Evolutionary conservation across 2,329 filamentous ascomycete genomes (phyloP).

Genomic region (Chrysoporthe austroafricana): DNA sequence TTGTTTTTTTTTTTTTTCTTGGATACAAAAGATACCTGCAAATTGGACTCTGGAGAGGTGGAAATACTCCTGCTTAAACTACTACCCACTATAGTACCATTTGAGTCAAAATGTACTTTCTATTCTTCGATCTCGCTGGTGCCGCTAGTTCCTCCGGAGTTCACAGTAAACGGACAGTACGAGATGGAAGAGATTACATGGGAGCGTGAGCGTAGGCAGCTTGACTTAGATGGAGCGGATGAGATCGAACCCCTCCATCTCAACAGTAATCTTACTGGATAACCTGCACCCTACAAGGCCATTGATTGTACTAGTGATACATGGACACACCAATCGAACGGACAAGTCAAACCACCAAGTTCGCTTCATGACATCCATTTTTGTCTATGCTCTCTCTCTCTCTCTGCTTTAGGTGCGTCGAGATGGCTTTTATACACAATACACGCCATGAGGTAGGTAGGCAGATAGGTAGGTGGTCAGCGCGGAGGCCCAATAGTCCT

Average conservation of each 20-base stretch:
- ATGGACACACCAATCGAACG: too few species aligned
- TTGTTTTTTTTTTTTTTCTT: neutral
- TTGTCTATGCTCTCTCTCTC: neutral
- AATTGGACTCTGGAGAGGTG: neutral
- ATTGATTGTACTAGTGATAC: too few species aligned
- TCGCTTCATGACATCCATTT: neutral
- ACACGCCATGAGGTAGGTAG: neutral
- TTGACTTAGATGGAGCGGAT: too few species aligned
- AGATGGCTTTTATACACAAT: neutral
- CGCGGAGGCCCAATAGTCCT: too few species aligned
- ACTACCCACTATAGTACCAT: conserved; percentile 12
- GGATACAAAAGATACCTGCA: conserved; percentile 12
- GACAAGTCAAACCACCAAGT: too few species aligned
- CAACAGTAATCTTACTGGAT: too few species aligned
- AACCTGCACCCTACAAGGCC: too few species aligned
- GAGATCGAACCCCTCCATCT: too few species aligned
- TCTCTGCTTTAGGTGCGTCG: neutral
- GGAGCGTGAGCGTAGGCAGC: too few species aligned
- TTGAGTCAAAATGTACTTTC: conserved; percentile 5
- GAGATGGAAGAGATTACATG: neutral
- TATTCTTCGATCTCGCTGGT: neutral
- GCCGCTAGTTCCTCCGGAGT: too few species aligned
- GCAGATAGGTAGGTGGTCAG: neutral
- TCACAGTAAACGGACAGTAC: too few species aligned
- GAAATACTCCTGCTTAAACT: neutral